Base-by-base conservation (phyloP, 1,139 yeast species). In the Eremothecium gossypii region DNA sequence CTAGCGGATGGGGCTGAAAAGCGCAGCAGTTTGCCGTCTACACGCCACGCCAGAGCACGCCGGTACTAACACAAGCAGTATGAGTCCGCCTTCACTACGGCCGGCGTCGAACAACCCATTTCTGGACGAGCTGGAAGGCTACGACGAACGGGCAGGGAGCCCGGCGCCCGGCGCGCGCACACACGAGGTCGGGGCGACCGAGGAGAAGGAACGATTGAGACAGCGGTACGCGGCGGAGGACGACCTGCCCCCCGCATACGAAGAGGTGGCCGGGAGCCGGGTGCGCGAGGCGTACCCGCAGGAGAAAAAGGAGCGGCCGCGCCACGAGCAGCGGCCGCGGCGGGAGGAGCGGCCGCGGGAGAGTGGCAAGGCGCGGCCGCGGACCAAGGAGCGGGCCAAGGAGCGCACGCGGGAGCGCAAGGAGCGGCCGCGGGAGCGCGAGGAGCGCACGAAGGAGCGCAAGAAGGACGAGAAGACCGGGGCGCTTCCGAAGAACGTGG, bases 201-300 rank as follows among this genome's bases (percentile, higher is more conserved):
- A 61, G 38, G 64, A 61, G 43, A 61, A 61, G 42, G 61, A 58
- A 27, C 49, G 54, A 36, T 37, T 60, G 40, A 60, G 64, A 48
- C 51, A 54, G 39, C 52, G 54, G 30, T 60, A 57, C 41, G 34
- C 47, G 35, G 54, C 50, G 32, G 34, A 40, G 30, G 39, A 13
- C 17, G 44, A 49, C 11, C 43, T 58, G 39, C 71, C 82, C 3
- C 86, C 89, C 5, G 68, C 84, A 0, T 80, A 81, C 55, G 85
- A 79, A 50, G 89, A 81, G 53, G 82, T 73, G 13, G 78, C 84
- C 1, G 79, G 78, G n/a, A 35, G 40, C 17, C 60, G 23, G 23
- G 6, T 6, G 62, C 42, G 59, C 60, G 40, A 76, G 73, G 41
- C 74, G 73, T 51, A 77, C 79, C 38, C 66, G 69, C 43, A 83